Conservation (phyloP, 108 stramenopile genomes). For the Bacterosira constricta region DNA sequence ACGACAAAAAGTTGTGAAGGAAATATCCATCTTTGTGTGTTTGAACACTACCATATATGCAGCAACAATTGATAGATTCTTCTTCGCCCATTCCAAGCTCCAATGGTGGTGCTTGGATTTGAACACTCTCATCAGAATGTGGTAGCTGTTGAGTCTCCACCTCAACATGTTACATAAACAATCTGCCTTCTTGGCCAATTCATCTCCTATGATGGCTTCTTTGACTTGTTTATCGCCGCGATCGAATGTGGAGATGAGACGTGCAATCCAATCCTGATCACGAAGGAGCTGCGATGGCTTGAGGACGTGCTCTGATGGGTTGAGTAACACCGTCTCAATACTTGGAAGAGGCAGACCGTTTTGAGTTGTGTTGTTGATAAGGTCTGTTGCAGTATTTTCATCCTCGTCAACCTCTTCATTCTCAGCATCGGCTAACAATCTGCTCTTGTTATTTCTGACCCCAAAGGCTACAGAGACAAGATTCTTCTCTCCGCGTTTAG, state of each 20-base stretch:
- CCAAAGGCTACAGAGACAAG: no score
- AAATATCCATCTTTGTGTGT: constrained; percentile 16
- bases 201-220: not conserved
- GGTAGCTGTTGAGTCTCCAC: not conserved
- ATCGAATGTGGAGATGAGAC: not conserved
- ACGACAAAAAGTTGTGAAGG: constrained; percentile 9
- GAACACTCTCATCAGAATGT: not conserved
- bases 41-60: no score
- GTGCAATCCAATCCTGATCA: not conserved
- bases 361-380: no score
- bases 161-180: not conserved
- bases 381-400: no score
- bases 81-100: not conserved
- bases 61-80: constrained; percentile 15
- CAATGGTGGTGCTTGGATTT: not conserved
- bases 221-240: not conserved
- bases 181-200: constrained; percentile 14
- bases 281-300: not conserved
- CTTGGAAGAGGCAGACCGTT: no score
- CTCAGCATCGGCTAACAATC: no score
- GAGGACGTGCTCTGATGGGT: not conserved
- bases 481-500: not conserved
- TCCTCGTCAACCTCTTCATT: no score
- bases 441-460: no score
- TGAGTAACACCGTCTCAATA: no score